Evolutionary conservation across 2,329 filamentous ascomycete species (phyloP).

Genomic region (Aspergillus quadricinctus): DNA sequence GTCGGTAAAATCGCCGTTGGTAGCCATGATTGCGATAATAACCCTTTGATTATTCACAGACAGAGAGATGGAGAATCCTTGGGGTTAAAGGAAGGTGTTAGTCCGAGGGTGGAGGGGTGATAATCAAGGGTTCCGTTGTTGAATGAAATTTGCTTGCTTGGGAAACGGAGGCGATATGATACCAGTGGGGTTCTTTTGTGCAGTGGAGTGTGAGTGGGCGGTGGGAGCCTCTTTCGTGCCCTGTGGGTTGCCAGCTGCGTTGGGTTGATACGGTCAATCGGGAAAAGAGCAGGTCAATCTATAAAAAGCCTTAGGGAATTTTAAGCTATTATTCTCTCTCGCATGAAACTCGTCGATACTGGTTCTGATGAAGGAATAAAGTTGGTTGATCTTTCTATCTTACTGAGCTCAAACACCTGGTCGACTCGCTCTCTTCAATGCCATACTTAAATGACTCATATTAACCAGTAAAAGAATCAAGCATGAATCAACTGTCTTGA

Average conservation of each 20-base stretch:
- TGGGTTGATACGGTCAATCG: background rate
- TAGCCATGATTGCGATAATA: slow-evolving; percentile 47
- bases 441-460: background rate
- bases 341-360: background rate
- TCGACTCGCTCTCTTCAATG: background rate
- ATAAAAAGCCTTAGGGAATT: background rate
- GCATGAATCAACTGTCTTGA: background rate
- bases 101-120: slow-evolving; percentile 8
- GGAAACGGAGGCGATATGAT: slow-evolving; percentile 32
- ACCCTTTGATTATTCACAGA: slow-evolving; percentile 2
- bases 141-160: slow-evolving; percentile 33
- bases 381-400: background rate
- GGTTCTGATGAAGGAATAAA: background rate
- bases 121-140: slow-evolving; percentile 20
- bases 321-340: background rate
- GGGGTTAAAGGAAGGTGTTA: slow-evolving; percentile 3
- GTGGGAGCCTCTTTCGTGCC: slow-evolving; percentile 15
- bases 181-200: slow-evolving; percentile 35
- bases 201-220: slow-evolving; percentile 35
- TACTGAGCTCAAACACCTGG: background rate
- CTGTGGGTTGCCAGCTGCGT: slow-evolving; percentile 8
- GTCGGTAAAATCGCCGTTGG: slow-evolving; percentile 53
- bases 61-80: slow-evolving; percentile 1
- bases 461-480: background rate
- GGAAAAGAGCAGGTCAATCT: background rate